These are phyloP conservation scores for Oryza glaberrima DNA, from an alignment of 176 grass and related monocot species.

Conservation along the genomic window DNA sequence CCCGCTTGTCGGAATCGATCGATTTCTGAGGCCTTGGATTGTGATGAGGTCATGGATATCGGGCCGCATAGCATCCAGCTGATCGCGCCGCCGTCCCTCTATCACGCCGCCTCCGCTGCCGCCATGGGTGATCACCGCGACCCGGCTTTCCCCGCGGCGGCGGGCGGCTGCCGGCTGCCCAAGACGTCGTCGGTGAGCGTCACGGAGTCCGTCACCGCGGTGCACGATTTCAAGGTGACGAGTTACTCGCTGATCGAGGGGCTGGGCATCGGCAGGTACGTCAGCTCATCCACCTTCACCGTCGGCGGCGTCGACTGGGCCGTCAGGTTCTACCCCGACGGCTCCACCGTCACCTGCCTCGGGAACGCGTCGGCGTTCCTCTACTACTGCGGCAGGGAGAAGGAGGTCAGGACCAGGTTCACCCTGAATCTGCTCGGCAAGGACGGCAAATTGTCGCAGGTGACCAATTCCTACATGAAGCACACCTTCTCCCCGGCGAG, in stretches of 20 bases:
- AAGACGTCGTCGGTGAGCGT: slow-evolving; percentile 46
- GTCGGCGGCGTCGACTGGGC: slow-evolving; percentile 52
- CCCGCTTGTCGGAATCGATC: background rate
- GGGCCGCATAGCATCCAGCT: background rate
- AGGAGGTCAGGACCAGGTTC: slow-evolving; percentile 38
- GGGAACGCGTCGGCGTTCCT: slow-evolving; percentile 47
- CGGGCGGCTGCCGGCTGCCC: background rate
- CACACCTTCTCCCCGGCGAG: slow-evolving; percentile 37
- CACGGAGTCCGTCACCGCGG: slow-evolving; percentile 38
- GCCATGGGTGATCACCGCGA: background rate
- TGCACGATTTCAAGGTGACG: slow-evolving; percentile 44
- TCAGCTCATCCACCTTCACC: slow-evolving; percentile 48
- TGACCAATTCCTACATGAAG: slow-evolving; percentile 30
- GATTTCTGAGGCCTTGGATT: background rate
- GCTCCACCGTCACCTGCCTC: slow-evolving; percentile 1
- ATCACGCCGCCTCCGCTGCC: background rate
- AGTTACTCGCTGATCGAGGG: slow-evolving; percentile 48
- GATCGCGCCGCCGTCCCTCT: background rate
- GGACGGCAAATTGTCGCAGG: slow-evolving; percentile 27
- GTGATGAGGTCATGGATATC: background rate
- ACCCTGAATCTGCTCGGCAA: slow-evolving; percentile 31
- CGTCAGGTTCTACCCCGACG: slow-evolving; percentile 50
- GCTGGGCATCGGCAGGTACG: slow-evolving; percentile 41
- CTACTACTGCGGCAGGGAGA: slow-evolving; percentile 27
- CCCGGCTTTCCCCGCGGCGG: background rate